phyloP scores from a whole-genome alignment of 495 filamentous ascomycete genomes.

The Rusavskia elegans region DNA sequence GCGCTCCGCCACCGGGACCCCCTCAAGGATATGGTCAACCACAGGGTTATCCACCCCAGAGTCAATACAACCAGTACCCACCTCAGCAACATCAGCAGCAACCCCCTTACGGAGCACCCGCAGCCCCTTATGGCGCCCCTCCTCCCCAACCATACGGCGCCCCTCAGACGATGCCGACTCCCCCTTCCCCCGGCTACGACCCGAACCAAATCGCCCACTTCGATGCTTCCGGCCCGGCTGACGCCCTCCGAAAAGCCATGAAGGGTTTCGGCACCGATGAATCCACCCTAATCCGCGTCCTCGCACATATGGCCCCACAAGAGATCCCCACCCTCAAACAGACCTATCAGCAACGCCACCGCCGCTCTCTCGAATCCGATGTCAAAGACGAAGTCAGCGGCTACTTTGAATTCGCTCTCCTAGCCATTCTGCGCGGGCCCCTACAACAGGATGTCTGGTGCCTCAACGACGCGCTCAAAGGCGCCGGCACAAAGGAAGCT shows the following conservation, averaged over 20 bases:
- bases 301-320: slow-evolving; percentile 53
- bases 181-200: slow-evolving; percentile 45
- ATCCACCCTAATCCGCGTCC: slow-evolving; percentile 45
- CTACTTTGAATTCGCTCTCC: slow-evolving; percentile 52
- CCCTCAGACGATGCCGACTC: slow-evolving; percentile 19
- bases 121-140: slow-evolving; percentile 26
- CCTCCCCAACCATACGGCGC: slow-evolving; percentile 23
- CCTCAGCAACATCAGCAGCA: slow-evolving; percentile 15
- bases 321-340: slow-evolving; percentile 54
- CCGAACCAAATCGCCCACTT: slow-evolving; percentile 45
- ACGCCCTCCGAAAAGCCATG: slow-evolving; percentile 63
- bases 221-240: slow-evolving; percentile 48
- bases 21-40: slow-evolving; percentile 7
- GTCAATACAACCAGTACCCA: slow-evolving; percentile 12
- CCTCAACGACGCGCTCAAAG: slow-evolving; percentile 50
- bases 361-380: slow-evolving; percentile 55
- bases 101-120: slow-evolving; percentile 17
- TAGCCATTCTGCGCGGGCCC: slow-evolving; percentile 62
- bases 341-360: slow-evolving; percentile 41
- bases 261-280: slow-evolving; percentile 88
- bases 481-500: slow-evolving; percentile 71
- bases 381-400: slow-evolving; percentile 61
- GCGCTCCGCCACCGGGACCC: slow-evolving; percentile 6
- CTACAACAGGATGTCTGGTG: slow-evolving; percentile 51
- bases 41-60: slow-evolving; percentile 7